Evolutionary conservation across 2,329 filamentous ascomycete genomes (phyloP).

Genomic region (Didymella segeticola): DNA sequence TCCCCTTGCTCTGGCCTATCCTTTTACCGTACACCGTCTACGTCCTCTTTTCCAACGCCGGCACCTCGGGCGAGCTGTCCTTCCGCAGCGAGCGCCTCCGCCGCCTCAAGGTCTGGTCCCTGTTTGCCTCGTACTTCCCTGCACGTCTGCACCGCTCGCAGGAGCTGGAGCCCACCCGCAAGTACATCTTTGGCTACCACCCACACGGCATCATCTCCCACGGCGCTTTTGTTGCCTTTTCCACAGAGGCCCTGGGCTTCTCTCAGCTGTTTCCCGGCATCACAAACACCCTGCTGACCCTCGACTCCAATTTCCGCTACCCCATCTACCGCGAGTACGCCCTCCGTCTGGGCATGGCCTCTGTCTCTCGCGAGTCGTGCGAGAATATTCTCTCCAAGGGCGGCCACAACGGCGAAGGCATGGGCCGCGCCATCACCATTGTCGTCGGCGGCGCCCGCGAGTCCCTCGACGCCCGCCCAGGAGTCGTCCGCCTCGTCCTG

Average conservation of each 20-base stretch:
- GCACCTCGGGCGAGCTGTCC: conserved; percentile 75
- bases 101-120: conserved; percentile 77
- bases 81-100: conserved; percentile 79
- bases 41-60: conserved; percentile 78
- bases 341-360: conserved; percentile 84
- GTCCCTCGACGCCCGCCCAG: conserved; percentile 85
- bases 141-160: conserved; percentile 85
- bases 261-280: conserved; percentile 89
- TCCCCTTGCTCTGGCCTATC: conserved; percentile 89
- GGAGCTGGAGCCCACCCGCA: conserved; percentile 77
- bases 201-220: conserved; percentile 97
- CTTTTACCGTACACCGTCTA: conserved; percentile 81
- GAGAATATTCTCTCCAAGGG: conserved; percentile 85
- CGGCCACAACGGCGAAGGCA: conserved; percentile 77
- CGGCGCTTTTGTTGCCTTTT: conserved; percentile 92
- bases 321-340: conserved; percentile 95
- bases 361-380: conserved; percentile 90
- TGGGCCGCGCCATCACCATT: conserved; percentile 95
- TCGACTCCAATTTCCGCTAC: conserved; percentile 95
- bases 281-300: conserved; percentile 88
- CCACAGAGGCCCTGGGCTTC: conserved; percentile 88
- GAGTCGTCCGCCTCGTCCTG: conserved; percentile 77
- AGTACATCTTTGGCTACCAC: conserved; percentile 97
- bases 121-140: conserved; percentile 93
- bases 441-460: conserved; percentile 93